phyloP scores from a whole-genome alignment of 2,329 filamentous ascomycete genomes.

The Emydomyces testavorans region DNA sequence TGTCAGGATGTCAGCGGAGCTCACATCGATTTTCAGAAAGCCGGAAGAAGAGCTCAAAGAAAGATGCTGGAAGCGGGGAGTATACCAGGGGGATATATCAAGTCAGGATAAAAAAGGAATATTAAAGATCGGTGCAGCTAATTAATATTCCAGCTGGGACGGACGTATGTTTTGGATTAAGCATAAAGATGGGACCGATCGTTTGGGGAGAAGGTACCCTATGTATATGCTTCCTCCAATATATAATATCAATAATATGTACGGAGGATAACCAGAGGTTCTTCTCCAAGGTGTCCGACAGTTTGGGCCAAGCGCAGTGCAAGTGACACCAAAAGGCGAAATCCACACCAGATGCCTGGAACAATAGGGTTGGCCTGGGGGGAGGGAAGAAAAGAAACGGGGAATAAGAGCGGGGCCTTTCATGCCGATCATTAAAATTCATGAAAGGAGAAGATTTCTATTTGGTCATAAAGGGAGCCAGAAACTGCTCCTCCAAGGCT shows the following conservation, averaged over 20 bases:
- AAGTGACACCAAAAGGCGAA: constrained; percentile 8
- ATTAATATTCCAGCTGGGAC: constrained; percentile 4
- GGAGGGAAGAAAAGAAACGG: constrained; percentile 3
- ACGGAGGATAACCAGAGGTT: constrained; percentile 4
- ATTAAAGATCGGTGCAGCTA: constrained; percentile 11
- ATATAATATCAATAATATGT: constrained; percentile 6
- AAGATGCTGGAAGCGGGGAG: not conserved
- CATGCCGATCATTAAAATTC: constrained; percentile 11
- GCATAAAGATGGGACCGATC: constrained; percentile 10
- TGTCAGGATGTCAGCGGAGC: not conserved
- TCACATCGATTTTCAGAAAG: not conserved
- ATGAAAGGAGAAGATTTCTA: constrained; percentile 5
- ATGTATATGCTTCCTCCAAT: constrained; percentile 10
- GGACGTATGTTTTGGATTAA: constrained; percentile 6
- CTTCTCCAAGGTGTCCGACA: constrained; percentile 5
- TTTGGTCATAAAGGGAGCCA: constrained; percentile 6
- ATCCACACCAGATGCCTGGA: constrained; percentile 10
- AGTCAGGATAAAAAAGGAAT: constrained; percentile 8
- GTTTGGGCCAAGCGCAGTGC: constrained; percentile 9
- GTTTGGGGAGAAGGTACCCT: constrained; percentile 6
- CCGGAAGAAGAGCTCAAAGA: not conserved
- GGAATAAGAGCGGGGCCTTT: constrained; percentile 7
- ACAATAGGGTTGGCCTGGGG: constrained; percentile 13
- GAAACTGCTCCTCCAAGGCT: constrained; percentile 7
- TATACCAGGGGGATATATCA: constrained; percentile 6